Evolutionary conservation across 768 basidiomycete genomes (phyloP), one percentile per base, ranked within the genome.

Genomic region (Hebeloma cylindrosporum): DNA sequence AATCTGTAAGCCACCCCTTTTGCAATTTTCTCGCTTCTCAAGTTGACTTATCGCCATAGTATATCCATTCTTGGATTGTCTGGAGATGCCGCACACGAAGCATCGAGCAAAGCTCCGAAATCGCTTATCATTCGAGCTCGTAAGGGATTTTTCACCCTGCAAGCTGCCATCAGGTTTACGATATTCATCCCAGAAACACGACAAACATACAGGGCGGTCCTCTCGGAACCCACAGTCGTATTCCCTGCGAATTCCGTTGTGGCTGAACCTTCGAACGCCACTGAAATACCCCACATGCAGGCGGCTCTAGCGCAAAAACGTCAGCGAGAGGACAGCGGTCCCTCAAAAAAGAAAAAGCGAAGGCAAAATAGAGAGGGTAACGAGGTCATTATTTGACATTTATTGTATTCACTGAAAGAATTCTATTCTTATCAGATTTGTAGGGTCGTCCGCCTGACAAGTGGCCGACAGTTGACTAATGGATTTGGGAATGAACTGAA

Each of bases 181-280:
- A 18, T 5, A 27, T 18, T 48, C 11, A 3, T 21, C 8, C 13
- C 53, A 91, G 90, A 88, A 67, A 88, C 88, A 1, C 85, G 90
- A 23, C 80, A 78, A 58, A 90, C 88, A 4, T 90, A 87, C 55
- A 79, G 88, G 4, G 85, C 89, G 0, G 76, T 91, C 1, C 66
- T 92, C 16, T 90, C 88, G 3, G 85, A 88, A 57, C 87, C 89
- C 0, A 77, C 61, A 35, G 60, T 89, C 7, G 73, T 91, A 8
- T 61, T 88, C 1, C 83, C 50, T 2, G 43, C 25, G 6, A n/a
- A 20, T 16, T 31, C 28, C 22, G n/a, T 13, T 11, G 28, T 26
- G 2, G 13, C 38, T 23, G 21, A 34, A 2, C n/a, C 11, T 17
- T 23, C 41, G 10, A 18, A 25, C 23, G n/a, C 42, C 11, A 28